Base-by-base conservation (phyloP, 2,329 filamentous ascomycete species). In the Colletotrichum camelliae region DNA sequence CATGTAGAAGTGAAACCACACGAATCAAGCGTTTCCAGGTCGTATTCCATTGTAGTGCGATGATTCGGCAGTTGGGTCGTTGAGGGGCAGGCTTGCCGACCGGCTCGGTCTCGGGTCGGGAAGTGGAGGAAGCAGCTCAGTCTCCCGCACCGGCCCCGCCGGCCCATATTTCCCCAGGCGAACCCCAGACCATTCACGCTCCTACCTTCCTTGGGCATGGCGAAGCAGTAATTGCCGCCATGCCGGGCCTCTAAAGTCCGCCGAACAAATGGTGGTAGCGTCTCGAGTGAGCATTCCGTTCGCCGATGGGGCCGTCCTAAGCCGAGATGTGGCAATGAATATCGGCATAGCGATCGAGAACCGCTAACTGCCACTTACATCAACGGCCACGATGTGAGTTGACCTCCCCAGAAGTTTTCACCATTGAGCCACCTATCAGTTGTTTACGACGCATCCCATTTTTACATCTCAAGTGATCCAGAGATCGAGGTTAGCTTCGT, bases 51-150 rank as follows among this genome's bases (percentile, higher is more conserved):
- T 13, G n/a, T n/a, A 15, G 27, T 66, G 37, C n/a, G 9, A 24
- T 16, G 24, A 39, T 21, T 31, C 27, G 43, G 48, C 48, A 27
- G 31, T 16, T 27, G 8, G 5, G 10, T 58, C 31, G 66, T 12
- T 31, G 33, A 52, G 43, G 35, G 33, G 48, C 39, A 21, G 33
- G 33, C 58, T 43, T 24, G 16, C 29, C 27, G 21, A 31, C 31
- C 69, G 73, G 69, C 55, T 67, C 62, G n/a, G 27, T 21, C 48
- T 67, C 69, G 69, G 73, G 13, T 72, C 73, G 73, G 73, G 33
- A 75, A 67, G 73, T 75, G 73, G 73, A 27, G 55, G 69, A 4
- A n/a, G 6, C 9, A 13, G 2, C 18, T 31, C 8, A 8, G 18
- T 24, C 16, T 24, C 13, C 27, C 10, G 15, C 7, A 4, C 4